A percentile compares a stretch with the other conserved stretches of the same genome.
Conservation (phyloP, 768 basidiomycete genomes). For the Tylopilus balloui region DNA sequence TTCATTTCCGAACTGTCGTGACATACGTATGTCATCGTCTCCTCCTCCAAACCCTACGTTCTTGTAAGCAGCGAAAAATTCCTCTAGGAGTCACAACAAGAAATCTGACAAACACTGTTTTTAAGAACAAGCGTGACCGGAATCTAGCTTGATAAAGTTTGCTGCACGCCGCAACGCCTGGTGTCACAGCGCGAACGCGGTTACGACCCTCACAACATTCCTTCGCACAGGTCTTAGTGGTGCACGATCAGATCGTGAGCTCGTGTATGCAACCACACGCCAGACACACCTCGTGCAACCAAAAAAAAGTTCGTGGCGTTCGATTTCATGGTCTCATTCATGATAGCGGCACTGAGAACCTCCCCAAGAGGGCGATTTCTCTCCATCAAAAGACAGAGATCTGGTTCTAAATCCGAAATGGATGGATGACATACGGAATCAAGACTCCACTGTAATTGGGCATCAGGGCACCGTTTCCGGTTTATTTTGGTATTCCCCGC, state of each 20-base stretch:
- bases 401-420: constrained; percentile 2
- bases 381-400: constrained; percentile 2
- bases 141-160: not conserved
- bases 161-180: not conserved
- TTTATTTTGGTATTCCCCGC: constrained; percentile 1
- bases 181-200: not conserved
- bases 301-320: constrained; percentile 9
- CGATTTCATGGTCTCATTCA: constrained; percentile 5
- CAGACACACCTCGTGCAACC: not conserved
- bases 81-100: not conserved
- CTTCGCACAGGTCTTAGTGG: not conserved
- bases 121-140: not conserved
- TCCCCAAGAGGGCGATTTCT: constrained; percentile 1
- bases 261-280: not conserved
- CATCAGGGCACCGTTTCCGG: constrained; percentile 9
- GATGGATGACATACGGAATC: not conserved
- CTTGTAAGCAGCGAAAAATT: constrained; percentile 1
- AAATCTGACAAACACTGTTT: not conserved
- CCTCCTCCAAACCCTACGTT: not conserved
- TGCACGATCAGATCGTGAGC: not conserved
- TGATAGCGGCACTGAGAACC: constrained; percentile 7
- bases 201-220: not conserved
- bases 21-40: not conserved
- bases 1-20: constrained; percentile 5
- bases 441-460: not conserved